Conservation (phyloP, 1,284 basidiomycete species). For the Ustilago sp. region DNA sequence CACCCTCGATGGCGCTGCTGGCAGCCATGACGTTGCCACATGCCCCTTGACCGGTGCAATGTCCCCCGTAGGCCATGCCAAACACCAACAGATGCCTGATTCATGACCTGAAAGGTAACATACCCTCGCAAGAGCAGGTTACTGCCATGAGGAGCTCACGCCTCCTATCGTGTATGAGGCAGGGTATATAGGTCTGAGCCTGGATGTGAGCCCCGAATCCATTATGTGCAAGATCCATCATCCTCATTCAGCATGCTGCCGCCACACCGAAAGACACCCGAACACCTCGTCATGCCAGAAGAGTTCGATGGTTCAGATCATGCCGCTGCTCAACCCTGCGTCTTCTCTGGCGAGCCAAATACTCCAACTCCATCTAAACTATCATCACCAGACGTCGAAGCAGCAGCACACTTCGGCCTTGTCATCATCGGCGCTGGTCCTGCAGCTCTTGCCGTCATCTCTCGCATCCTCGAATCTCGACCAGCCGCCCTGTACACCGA, state of each 20-base stretch:
- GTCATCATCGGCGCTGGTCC: conserved; percentile 65
- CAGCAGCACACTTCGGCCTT: conserved; percentile 52
- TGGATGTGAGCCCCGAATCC: not conserved
- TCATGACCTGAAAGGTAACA: conserved; percentile 27
- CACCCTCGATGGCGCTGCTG: not conserved
- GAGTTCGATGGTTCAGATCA: conserved; percentile 1
- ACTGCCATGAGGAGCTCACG: not conserved
- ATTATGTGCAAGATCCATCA: not conserved
- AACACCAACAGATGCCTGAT: not conserved
- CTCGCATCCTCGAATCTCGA: conserved; percentile 58
- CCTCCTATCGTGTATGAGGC: not conserved
- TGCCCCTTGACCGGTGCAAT: not conserved
- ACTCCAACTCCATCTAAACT: not conserved
- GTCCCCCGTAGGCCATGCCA: not conserved
- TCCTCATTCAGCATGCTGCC: conserved; percentile 26
- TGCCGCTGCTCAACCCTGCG: not conserved
- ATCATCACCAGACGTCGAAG: conserved; percentile 11
- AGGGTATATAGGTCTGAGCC: conserved; percentile 6
- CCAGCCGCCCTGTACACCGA: conserved; percentile 66
- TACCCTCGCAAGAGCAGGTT: not conserved
- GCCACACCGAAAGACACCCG: conserved; percentile 35
- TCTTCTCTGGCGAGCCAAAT: not conserved
- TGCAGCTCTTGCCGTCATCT: conserved; percentile 55
- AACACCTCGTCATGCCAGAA: conserved; percentile 30
- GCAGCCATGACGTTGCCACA: not conserved